Evolutionary conservation across 306 rosid species (phyloP).

Genomic region (Glycine latifolia): DNA sequence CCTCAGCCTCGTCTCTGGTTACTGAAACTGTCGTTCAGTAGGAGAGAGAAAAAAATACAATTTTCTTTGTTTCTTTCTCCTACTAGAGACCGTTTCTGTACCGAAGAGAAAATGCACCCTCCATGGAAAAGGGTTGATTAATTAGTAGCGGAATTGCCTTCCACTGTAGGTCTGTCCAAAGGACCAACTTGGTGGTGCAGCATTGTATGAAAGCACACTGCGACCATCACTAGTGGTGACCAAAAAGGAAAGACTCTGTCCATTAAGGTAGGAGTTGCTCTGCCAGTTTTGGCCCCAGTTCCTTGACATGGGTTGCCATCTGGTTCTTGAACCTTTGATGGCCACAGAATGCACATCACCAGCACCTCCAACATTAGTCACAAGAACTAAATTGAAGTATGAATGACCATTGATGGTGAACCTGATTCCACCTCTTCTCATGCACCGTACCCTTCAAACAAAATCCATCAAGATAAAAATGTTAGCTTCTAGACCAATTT

Average conservation of each 20-base stretch:
- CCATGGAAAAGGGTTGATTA: not conserved
- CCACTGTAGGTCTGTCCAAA: constrained; percentile 83
- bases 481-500: constrained; percentile 2
- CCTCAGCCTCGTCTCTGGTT: too few species aligned
- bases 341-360: constrained; percentile 78
- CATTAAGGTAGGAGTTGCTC: constrained; percentile 73
- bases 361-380: constrained; percentile 88
- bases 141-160: constrained; percentile 59
- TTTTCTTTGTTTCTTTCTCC: too few species aligned
- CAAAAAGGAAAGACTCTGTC: constrained; percentile 76
- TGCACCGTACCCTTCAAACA: constrained; percentile 67
- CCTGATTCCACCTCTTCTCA: constrained; percentile 80
- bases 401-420: constrained; percentile 83
- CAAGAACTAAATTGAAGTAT: constrained; percentile 78
- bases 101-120: too few species aligned
- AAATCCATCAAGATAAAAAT: constrained; percentile 17
- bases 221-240: constrained; percentile 76
- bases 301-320: constrained; percentile 83
- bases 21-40: too few species aligned
- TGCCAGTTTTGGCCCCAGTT: constrained; percentile 96
- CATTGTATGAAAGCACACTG: constrained; percentile 63
- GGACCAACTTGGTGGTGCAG: constrained; percentile 75
- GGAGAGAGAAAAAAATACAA: too few species aligned
- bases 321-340: constrained; percentile 74
- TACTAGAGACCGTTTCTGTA: too few species aligned